Evolutionary conservation across 2,329 filamentous ascomycete species (phyloP).

Genomic region (Aureobasidium sp.): DNA sequence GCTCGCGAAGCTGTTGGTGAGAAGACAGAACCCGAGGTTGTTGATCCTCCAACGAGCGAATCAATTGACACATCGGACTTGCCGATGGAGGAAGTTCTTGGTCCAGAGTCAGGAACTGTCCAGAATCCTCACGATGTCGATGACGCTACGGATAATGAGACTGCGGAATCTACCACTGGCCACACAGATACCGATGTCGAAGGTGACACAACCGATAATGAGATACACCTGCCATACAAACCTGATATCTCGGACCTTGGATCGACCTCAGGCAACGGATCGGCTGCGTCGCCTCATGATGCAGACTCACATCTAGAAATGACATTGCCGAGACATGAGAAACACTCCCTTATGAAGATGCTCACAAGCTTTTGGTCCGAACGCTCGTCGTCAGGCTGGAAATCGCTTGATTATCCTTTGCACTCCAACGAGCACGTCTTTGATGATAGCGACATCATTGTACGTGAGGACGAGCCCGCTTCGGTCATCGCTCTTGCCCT

Average conservation of each 20-base stretch:
- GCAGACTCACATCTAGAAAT: slow-evolving; percentile 53
- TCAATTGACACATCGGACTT: neutral
- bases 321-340: slow-evolving; percentile 86
- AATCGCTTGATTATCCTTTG: slow-evolving; percentile 84
- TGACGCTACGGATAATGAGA: slow-evolving; percentile 27
- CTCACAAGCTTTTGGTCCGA: slow-evolving; percentile 98
- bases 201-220: slow-evolving; percentile 58
- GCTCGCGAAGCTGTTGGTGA: slow-evolving; percentile 74
- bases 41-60: neutral
- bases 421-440: slow-evolving; percentile 83
- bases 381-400: slow-evolving; percentile 90
- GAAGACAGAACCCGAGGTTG: slow-evolving; percentile 5
- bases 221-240: slow-evolving; percentile 57
- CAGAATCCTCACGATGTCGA: slow-evolving; percentile 15
- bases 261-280: slow-evolving; percentile 43
- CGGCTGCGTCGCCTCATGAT: slow-evolving; percentile 44
- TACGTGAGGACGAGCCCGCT: slow-evolving; percentile 93
- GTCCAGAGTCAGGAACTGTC: neutral
- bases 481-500: slow-evolving; percentile 92
- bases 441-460: slow-evolving; percentile 92
- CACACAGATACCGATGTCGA: slow-evolving; percentile 46
- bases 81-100: slow-evolving; percentile 12
- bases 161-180: slow-evolving; percentile 23
- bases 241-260: slow-evolving; percentile 38
- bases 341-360: slow-evolving; percentile 89